phyloP scores from a whole-genome alignment of 2,329 filamentous ascomycete species.

The Clonostachys sp. region DNA sequence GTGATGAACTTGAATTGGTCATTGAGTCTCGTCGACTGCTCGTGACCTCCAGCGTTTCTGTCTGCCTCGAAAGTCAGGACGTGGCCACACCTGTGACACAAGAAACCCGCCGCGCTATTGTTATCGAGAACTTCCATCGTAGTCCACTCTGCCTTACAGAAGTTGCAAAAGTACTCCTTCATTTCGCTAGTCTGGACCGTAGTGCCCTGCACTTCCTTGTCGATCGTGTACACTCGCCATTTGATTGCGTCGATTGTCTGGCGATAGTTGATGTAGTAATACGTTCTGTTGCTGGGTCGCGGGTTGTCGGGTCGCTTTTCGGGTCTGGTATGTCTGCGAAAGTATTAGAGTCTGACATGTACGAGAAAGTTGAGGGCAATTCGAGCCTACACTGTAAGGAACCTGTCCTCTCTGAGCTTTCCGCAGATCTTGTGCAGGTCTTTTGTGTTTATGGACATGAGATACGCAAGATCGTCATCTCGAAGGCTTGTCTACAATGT shows the following conservation, averaged over 20 bases:
- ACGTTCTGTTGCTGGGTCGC: conserved; percentile 79
- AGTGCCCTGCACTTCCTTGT: conserved; percentile 81
- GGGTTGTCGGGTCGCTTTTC: conserved; percentile 79
- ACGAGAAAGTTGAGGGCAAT: background rate
- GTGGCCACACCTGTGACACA: conserved; percentile 74
- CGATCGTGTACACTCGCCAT: conserved; percentile 84
- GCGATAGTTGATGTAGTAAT: conserved; percentile 96
- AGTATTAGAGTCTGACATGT: background rate
- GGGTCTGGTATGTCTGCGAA: conserved; percentile 53
- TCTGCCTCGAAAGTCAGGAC: conserved; percentile 62
- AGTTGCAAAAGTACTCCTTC: conserved; percentile 84
- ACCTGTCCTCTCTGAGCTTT: conserved; percentile 78
- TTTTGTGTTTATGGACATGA: conserved; percentile 88
- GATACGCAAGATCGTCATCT: conserved; percentile 80
- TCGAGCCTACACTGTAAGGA: conserved; percentile 73
- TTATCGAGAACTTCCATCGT: conserved; percentile 84
- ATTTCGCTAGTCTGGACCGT: conserved; percentile 77
- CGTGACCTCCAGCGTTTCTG: conserved; percentile 64
- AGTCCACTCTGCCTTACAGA: conserved; percentile 83
- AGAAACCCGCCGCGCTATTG: conserved; percentile 66
- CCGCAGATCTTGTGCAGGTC: conserved; percentile 87
- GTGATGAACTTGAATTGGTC: conserved; percentile 77
- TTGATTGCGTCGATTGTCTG: conserved; percentile 95
- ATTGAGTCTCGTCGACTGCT: conserved; percentile 71
- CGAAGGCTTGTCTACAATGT: conserved; percentile 57